These are phyloP conservation scores for Melastoma malabathricum DNA, from an alignment of 345 rosid species.

Conservation along the genomic window DNA sequence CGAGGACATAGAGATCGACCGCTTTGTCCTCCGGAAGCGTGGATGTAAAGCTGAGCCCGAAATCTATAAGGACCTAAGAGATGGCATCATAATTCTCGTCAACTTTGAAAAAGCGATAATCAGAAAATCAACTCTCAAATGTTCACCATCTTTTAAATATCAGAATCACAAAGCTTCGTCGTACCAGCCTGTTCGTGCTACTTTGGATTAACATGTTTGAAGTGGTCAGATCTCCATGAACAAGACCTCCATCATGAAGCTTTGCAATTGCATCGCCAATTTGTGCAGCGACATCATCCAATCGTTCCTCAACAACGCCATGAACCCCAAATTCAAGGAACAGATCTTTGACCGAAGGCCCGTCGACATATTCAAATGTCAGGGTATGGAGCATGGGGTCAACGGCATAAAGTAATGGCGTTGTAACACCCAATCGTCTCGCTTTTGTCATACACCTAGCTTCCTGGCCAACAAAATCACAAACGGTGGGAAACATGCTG, in stretches of 20 bases:
- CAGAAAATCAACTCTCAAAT: background rate
- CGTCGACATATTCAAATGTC: constrained; percentile 79
- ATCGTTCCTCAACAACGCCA: constrained; percentile 56
- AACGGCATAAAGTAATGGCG: constrained; percentile 65
- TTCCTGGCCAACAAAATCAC: constrained; percentile 31
- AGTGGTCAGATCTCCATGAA: constrained; percentile 95
- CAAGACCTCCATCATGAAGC: constrained; percentile 89
- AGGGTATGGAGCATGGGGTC: constrained; percentile 59
- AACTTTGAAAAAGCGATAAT: too few relatives aligned
- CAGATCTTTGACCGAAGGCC: constrained; percentile 65
- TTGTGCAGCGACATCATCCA: constrained; percentile 62
- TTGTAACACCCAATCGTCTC: constrained; percentile 67
- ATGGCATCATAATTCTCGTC: too few relatives aligned
- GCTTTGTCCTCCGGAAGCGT: constrained; percentile 93
- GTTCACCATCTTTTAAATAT: background rate
- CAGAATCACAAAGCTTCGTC: too few relatives aligned
- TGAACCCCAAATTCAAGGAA: constrained; percentile 57
- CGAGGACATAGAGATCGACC: constrained; percentile 89
- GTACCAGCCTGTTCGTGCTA: constrained; percentile 58
- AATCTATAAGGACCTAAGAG: constrained; percentile 75
- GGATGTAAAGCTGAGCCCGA: constrained; percentile 89
- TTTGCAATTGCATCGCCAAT: constrained; percentile 83
- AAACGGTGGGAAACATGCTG: background rate
- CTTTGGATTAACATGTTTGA: constrained; percentile 70
- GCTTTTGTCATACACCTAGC: constrained; percentile 98